Evolutionary conservation across 441 rosid species (phyloP).

Genomic region (Populus hybrid): DNA sequence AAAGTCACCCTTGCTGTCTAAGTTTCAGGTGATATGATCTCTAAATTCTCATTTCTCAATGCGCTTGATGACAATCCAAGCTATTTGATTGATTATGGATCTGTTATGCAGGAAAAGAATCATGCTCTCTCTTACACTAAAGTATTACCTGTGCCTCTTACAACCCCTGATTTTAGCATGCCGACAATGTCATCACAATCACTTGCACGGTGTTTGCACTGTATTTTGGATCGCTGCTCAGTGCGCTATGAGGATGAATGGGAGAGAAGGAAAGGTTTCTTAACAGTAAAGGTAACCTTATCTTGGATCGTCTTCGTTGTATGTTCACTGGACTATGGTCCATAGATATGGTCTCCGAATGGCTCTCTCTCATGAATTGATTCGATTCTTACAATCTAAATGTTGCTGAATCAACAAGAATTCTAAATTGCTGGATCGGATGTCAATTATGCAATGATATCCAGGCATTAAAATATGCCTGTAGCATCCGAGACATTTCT

Average conservation of each 20-base stretch:
- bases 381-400: neutral
- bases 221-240: conserved; percentile 87
- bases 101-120: conserved; percentile 56
- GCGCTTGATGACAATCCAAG: conserved; percentile 1
- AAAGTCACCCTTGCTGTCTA: conserved; percentile 47
- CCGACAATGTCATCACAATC: conserved; percentile 93
- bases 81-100: conserved; percentile 14
- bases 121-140: conserved; percentile 73
- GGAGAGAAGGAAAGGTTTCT: conserved; percentile 79
- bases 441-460: neutral
- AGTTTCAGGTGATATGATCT: conserved; percentile 49
- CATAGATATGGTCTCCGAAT: neutral
- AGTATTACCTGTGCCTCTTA: conserved; percentile 86
- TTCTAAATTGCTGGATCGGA: neutral
- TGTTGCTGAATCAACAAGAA: neutral
- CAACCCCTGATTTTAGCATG: conserved; percentile 99
- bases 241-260: conserved; percentile 66
- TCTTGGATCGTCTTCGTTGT: neutral
- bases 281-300: conserved; percentile 53
- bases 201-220: conserved; percentile 93
- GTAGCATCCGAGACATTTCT: neutral
- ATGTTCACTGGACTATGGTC: neutral
- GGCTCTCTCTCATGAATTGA: neutral
- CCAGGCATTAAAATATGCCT: neutral
- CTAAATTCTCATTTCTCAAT: neutral